These are phyloP conservation scores for Wickerhamomyces silvicola DNA, from an alignment of 805 yeast genomes.

Conservation along the genomic window DNA sequence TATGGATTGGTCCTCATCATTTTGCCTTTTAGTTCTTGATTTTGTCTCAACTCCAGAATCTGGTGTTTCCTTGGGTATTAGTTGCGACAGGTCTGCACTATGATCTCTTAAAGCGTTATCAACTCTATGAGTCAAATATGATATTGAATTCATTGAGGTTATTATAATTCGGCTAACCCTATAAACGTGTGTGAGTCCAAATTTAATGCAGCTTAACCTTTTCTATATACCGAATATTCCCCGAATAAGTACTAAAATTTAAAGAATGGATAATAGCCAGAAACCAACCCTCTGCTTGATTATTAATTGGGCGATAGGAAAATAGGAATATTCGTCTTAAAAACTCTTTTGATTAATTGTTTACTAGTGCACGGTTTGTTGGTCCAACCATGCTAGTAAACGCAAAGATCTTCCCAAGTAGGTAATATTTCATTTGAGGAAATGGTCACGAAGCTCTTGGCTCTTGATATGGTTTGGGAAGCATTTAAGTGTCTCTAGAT, in stretches of 20 bases:
- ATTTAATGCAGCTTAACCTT: too few species aligned
- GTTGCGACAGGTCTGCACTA: conserved; percentile 4
- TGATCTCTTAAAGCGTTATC: conserved; percentile 17
- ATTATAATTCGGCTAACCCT: too few species aligned
- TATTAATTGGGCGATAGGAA: too few species aligned
- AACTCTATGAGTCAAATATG: conserved; percentile 20
- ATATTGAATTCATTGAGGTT: conserved; percentile 24
- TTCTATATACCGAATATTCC: neutral
- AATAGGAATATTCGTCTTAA: too few species aligned
- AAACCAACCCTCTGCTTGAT: too few species aligned
- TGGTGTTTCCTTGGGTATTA: conserved; percentile 7
- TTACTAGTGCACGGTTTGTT: too few species aligned
- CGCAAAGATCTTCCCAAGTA: neutral
- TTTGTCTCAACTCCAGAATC: neutral
- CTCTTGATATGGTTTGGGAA: too few species aligned
- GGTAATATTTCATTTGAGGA: neutral
- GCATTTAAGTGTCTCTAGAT: too few species aligned
- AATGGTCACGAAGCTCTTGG: too few species aligned
- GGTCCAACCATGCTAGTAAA: neutral
- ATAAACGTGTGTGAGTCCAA: too few species aligned
- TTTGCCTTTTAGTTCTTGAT: neutral
- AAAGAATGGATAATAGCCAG: too few species aligned
- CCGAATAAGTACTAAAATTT: neutral
- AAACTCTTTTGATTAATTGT: too few species aligned
- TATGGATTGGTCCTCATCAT: conserved; percentile 8